These are phyloP conservation scores for Candolleomyces aberdarensis DNA, from an alignment of 768 basidiomycete species.

Conservation along the genomic window DNA sequence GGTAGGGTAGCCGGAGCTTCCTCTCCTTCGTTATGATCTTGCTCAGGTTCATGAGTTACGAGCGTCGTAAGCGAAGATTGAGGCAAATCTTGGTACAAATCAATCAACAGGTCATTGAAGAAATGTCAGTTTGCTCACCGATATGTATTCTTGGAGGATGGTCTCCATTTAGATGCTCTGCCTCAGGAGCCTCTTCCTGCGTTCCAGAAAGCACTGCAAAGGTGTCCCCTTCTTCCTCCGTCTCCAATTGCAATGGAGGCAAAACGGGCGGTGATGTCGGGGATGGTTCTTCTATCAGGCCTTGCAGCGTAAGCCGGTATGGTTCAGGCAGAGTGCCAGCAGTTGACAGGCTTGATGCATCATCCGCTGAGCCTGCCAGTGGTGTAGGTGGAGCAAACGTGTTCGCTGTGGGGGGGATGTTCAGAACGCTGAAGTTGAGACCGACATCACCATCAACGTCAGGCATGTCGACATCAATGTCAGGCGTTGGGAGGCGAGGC, in stretches of 20 bases:
- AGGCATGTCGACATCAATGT: slow-evolving; percentile 6
- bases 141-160: background rate
- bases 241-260: background rate
- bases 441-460: background rate
- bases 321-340: background rate
- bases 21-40: background rate
- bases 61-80: background rate
- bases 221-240: background rate
- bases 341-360: too few species aligned
- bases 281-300: background rate
- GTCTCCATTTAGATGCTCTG: background rate
- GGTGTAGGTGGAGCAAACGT: too few species aligned
- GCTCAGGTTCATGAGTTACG: background rate
- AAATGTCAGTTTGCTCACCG: background rate
- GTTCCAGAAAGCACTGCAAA: background rate
- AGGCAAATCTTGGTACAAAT: background rate
- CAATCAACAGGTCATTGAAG: background rate
- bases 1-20: background rate
- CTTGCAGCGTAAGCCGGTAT: background rate
- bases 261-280: background rate
- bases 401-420: too few species aligned
- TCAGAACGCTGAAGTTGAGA: background rate
- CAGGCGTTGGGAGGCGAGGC: slow-evolving; percentile 8
- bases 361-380: background rate
- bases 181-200: background rate